Evolutionary conservation across 169 alveolate genomes (phyloP), one percentile per base, ranked within the genome.

Genomic region (Toxoplasma gondii): DNA sequence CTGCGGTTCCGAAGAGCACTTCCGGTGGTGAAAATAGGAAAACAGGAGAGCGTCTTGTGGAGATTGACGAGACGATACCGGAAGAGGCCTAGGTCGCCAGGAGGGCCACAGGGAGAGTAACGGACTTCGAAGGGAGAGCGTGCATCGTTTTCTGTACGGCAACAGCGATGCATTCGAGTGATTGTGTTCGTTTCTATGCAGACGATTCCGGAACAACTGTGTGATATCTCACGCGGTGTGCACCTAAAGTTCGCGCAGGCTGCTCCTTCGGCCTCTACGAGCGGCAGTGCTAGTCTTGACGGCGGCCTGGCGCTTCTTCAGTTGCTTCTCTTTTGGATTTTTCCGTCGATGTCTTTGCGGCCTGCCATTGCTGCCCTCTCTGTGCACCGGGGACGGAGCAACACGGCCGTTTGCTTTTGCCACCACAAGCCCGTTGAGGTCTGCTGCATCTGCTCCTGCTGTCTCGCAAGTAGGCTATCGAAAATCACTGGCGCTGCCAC

Each of bases 351-450:
- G 83, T 94, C 93, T n/a, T 78, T 96, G 19, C 90, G 98, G 74
- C 96, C 96, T 80, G 94, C 95, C 41, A 96, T 97, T 38, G 97
- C 98, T 24, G 96, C 98, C 19, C 96, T 97, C 43, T 90, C 93
- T 67, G 96, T 96, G 81, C 95, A 97, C 91, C 97, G 96, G 93
- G 97, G 96, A 49, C 96, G 96, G 84, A 96, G 96, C 43, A 97
- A 97, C 91, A 95, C 97, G 36, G 98, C 97, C 53, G 98, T 97
- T 5, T 97, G 98, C 93, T 96, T 97, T 92, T 97, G 98, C 93
- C 98, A 97, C 87, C 97, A 97, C 84, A 96, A 95, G 34, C 97
- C 97, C 80, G 97, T 97, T n/a, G 98, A 97, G 38, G 96, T 97
- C 54, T 97, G 98, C 41, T 96, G 95, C 95, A 93, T 97, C 43